A percentile compares a stretch with the other conserved stretches of the same genome.
These are phyloP conservation scores for Pichia kluyveri DNA, from an alignment of 805 yeast genomes.

Conservation along the genomic window DNA sequence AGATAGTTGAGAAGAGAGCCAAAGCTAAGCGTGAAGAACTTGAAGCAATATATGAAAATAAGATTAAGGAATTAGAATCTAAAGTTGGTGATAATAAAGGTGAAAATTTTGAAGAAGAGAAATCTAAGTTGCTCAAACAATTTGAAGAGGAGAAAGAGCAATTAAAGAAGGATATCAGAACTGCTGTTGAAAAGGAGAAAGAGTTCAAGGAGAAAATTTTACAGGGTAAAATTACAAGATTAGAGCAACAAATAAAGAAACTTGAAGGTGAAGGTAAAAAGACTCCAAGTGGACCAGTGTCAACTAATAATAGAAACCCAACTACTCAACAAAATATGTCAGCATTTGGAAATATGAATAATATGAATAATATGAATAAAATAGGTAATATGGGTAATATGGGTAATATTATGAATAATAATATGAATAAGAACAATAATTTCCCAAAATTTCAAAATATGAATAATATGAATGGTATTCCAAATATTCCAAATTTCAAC, in stretches of 20 bases:
- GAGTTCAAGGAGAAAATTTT: conserved; percentile 51
- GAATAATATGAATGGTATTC: neutral
- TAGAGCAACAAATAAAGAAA: conserved; percentile 31
- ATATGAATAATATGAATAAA: neutral
- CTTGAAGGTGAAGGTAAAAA: conserved; percentile 6
- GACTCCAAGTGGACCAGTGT: neutral
- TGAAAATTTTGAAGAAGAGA: conserved; percentile 11
- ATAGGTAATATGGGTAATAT: too few species aligned
- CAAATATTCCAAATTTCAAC: neutral
- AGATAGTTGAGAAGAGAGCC: conserved; percentile 27
- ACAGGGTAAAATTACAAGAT: conserved; percentile 42
- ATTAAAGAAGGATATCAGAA: conserved; percentile 36
- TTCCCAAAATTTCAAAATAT: neutral
- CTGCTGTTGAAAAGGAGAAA: conserved; percentile 46
- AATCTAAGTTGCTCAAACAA: conserved; percentile 13
- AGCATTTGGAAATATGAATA: neutral
- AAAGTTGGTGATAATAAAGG: neutral
- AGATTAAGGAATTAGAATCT: conserved; percentile 8
- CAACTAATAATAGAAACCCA: neutral
- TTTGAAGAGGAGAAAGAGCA: conserved; percentile 25
- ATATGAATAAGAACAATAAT: neutral
- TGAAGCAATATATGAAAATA: conserved; percentile 20
- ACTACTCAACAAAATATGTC: neutral
- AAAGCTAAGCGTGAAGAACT: conserved; percentile 29
- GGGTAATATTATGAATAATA: neutral